Evolutionary conservation across 345 rosid species (phyloP).

Genomic region (Salix brachista): DNA sequence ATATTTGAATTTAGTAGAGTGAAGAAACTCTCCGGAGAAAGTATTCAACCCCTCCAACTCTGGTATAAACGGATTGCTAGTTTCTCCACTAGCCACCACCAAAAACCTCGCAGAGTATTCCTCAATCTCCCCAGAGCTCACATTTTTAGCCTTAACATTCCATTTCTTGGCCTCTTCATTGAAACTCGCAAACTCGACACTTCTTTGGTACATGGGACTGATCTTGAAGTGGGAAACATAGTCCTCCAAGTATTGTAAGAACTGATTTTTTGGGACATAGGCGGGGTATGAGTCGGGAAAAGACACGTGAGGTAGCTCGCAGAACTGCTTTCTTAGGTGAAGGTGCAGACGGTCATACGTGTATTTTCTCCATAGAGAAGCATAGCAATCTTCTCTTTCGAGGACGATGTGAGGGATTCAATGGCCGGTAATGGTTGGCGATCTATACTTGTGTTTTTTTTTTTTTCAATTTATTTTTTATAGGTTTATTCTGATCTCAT

Average conservation of each 20-base stretch:
- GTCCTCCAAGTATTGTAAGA: slow-evolving; percentile 52
- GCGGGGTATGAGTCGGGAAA: slow-evolving; percentile 45
- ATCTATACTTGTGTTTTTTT: no score
- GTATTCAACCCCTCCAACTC: slow-evolving; percentile 39
- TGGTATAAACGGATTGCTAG: slow-evolving; percentile 40
- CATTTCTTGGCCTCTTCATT: slow-evolving; percentile 40
- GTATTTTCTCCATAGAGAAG: slow-evolving; percentile 63
- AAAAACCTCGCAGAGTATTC: slow-evolving; percentile 48
- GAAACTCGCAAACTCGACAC: slow-evolving; percentile 45
- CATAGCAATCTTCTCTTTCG: slow-evolving; percentile 60
- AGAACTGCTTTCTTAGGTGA: slow-evolving; percentile 58
- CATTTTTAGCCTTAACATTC: slow-evolving; percentile 45
- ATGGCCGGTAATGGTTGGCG: no score
- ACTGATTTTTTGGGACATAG: slow-evolving; percentile 43
- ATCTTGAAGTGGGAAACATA: slow-evolving; percentile 53
- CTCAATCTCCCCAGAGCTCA: slow-evolving; percentile 38
- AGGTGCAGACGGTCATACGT: slow-evolving; percentile 72
- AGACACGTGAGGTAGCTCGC: slow-evolving; percentile 53
- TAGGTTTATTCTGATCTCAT: no score
- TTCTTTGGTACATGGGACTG: slow-evolving; percentile 41
- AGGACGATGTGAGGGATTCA: slow-evolving; percentile 64
- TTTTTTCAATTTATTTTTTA: no score
- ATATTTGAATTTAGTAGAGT: slow-evolving; percentile 48
- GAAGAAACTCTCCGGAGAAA: slow-evolving; percentile 47
- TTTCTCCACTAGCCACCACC: slow-evolving; percentile 68